phyloP scores from a whole-genome alignment of 164 flowering plant species.

The Vitis rotundifolia region DNA sequence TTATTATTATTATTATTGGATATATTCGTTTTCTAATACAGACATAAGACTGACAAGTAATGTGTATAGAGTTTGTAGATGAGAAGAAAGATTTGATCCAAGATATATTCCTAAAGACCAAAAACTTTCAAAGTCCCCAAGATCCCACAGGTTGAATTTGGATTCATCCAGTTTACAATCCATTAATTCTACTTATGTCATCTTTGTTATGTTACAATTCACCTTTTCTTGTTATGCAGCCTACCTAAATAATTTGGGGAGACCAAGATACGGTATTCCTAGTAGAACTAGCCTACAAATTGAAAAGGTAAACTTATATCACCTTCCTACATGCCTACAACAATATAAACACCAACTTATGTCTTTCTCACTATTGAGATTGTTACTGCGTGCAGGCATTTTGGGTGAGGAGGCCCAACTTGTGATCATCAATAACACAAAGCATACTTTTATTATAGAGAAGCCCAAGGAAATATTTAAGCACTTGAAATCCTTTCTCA shows the following conservation, averaged over 20 bases:
- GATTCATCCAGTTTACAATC: not conserved
- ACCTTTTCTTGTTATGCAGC: slow-evolving; percentile 13
- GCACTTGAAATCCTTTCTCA: slow-evolving; percentile 41
- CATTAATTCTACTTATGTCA: too few relatives aligned
- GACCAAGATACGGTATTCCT: slow-evolving; percentile 52
- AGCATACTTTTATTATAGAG: slow-evolving; percentile 57
- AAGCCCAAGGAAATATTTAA: slow-evolving; percentile 43
- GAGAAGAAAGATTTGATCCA: slow-evolving; percentile 43
- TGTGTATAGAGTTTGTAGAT: slow-evolving; percentile 32
- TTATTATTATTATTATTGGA: too few relatives aligned
- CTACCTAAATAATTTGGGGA: slow-evolving; percentile 45
- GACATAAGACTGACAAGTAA: slow-evolving; percentile 23
- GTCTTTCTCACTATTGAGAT: too few relatives aligned
- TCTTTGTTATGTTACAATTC: too few relatives aligned
- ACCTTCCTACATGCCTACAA: too few relatives aligned
- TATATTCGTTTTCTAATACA: too few relatives aligned
- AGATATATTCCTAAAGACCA: slow-evolving; percentile 29
- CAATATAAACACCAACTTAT: too few relatives aligned
- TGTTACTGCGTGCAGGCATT: slow-evolving; percentile 23
- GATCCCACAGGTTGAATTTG: slow-evolving; percentile 33
- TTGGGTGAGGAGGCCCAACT: slow-evolving; percentile 36
- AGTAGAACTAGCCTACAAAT: slow-evolving; percentile 35
- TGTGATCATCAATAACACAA: slow-evolving; percentile 41
- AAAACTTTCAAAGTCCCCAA: slow-evolving; percentile 32
- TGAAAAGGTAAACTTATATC: slow-evolving; percentile 26